Evolutionary conservation across 257 asterid genomes (phyloP).

Genomic region (Rauvolfia tetraphylla): DNA sequence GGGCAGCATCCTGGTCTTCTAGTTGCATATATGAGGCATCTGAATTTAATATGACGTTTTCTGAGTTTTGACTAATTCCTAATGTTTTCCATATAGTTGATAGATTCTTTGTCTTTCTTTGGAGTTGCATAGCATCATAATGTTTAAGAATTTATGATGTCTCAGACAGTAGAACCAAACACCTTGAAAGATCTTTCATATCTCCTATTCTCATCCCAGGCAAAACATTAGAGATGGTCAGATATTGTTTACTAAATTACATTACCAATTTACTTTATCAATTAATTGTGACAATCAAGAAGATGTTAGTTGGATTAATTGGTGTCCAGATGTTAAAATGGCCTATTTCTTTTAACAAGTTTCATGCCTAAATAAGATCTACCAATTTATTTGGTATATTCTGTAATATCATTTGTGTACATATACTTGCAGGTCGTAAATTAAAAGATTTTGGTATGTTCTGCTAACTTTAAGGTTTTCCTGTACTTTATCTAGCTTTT

Average conservation of each 20-base stretch:
- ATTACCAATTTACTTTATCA: not conserved
- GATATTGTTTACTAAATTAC: not conserved
- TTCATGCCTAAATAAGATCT: not conserved
- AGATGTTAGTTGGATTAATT: not conserved
- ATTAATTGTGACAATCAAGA: not conserved
- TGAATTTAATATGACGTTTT: not conserved
- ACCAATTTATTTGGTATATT: not conserved
- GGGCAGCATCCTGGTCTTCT: not conserved
- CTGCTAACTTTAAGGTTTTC: not conserved
- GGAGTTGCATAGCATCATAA: not conserved
- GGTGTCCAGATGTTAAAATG: not conserved
- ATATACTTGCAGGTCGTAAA: not conserved
- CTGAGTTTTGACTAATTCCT: not conserved
- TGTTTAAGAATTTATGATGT: not conserved
- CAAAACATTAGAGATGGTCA: not conserved
- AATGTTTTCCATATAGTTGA: not conserved
- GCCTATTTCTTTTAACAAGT: not conserved
- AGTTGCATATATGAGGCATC: not conserved
- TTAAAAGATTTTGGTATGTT: not conserved
- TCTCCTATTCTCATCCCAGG: not conserved
- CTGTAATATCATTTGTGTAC: no score
- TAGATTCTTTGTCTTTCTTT: not conserved
- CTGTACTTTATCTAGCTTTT: not conserved
- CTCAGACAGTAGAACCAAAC: not conserved
- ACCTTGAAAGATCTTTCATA: not conserved